Conservation (phyloP, 768 basidiomycete species). For the Suillus discolor region DNA sequence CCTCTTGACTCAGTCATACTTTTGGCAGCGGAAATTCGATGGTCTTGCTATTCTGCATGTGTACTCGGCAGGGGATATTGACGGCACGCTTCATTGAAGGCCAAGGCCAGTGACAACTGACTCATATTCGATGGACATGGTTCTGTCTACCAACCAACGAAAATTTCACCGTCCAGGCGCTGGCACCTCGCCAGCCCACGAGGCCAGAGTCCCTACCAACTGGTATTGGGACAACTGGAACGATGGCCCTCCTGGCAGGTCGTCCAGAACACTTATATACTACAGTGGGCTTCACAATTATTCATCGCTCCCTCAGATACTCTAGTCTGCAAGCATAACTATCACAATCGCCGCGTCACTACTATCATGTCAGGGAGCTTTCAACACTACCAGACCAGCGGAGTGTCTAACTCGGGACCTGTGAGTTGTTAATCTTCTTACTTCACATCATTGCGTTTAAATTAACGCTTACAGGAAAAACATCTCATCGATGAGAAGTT, state of each 20-base stretch:
- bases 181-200: not conserved
- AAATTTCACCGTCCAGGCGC: not conserved
- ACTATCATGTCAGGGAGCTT: not conserved
- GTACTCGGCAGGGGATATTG: not conserved
- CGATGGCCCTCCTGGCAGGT: not conserved
- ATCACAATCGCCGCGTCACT: not conserved
- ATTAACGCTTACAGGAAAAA: not conserved
- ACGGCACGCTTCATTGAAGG: not conserved
- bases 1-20: not conserved
- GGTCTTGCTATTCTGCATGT: not conserved
- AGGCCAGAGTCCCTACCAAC: not conserved
- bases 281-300: not conserved
- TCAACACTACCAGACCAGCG: not conserved
- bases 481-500: not conserved
- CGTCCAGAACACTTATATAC: not conserved
- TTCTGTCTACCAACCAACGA: not conserved
- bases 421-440: not conserved
- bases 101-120: not conserved
- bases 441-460: not conserved
- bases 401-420: not conserved
- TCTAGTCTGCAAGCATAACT: not conserved
- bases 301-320: not conserved
- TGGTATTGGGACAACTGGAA: not conserved
- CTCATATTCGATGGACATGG: not conserved
- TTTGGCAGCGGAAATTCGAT: not conserved